Base-by-base conservation (phyloP, 2,329 filamentous ascomycete species). In the Colletotrichum sp. region DNA sequence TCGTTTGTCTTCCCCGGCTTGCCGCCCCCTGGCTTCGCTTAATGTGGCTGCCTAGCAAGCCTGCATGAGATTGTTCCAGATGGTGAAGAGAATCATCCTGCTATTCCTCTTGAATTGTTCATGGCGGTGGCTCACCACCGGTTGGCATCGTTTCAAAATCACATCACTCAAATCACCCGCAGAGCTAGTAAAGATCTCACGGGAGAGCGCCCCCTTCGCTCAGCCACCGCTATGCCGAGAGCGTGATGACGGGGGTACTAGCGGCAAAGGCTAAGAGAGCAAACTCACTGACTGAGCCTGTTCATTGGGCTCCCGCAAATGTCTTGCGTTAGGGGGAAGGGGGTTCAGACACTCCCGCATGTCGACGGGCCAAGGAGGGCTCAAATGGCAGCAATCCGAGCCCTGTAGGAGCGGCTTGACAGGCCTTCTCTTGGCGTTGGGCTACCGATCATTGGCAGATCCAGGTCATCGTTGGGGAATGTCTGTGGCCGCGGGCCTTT, bases 221-320 rank as follows among this genome's bases (percentile, higher is more conserved):
- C 69, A 75, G 73, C 73, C 73, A 68, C 73, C 73, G 69, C 69
- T 64, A 55, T 48, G 43, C 63, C 73, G 55, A 52, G 28, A 48
- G 43, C 34, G 72, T 57, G n/a, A 52, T n/a, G 67, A 39, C 9
- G 67, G n/a, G 28, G 43, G 64, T 4, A 32, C 63, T 43, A 26
- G 72, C 60, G 67, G 21, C 67, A 60, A 71, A 74, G n/a, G n/a
- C 24, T 55, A 72, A 48, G 18, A n/a, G 39, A 43, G 18, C 18
- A n/a, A 43, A 55, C 16, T 43, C 10, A 21, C 2, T 26, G 61
- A 67, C 28, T 24, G 69, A 21, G 60, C 60, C 60, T 34, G 43
- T n/a, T 55, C 55, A 61, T 36, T 69, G 65, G 26, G 65, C 32
- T 64, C 32, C 60, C 32, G 28, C 60, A 18, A 24, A 64, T 39